Conservation (phyloP, 768 basidiomycete species). For the Macrocybe gigantea region DNA sequence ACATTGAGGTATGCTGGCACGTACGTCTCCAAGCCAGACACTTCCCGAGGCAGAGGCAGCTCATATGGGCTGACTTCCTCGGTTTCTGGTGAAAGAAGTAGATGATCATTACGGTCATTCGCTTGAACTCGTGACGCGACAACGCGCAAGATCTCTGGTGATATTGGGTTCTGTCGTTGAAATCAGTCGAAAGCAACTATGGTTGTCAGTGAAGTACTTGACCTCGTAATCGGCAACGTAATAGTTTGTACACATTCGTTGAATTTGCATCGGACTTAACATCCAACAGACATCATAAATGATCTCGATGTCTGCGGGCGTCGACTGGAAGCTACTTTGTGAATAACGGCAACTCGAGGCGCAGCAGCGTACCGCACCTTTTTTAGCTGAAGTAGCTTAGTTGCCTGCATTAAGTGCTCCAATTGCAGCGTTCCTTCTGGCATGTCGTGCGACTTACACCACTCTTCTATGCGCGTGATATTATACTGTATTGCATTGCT, state of each 20-base stretch:
- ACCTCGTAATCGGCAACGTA: slow-evolving; percentile 99
- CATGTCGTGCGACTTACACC: slow-evolving; percentile 99
- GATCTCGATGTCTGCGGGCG: slow-evolving; percentile 94
- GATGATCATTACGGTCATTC: slow-evolving; percentile 94
- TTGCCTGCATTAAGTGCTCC: slow-evolving; percentile 99
- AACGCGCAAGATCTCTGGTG: slow-evolving; percentile 93
- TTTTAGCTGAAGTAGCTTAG: slow-evolving; percentile 95
- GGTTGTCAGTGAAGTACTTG: slow-evolving; percentile 9
- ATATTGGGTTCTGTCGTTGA: slow-evolving; percentile 77
- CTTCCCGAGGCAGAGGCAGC: slow-evolving; percentile 88
- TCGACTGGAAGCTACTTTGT: slow-evolving; percentile 48
- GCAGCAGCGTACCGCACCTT: slow-evolving; percentile 47
- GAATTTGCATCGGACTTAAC: slow-evolving; percentile 98
- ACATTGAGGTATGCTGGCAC: slow-evolving; percentile 90
- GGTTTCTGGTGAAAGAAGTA: slow-evolving; percentile 91
- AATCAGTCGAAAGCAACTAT: slow-evolving; percentile 2
- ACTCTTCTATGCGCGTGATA: slow-evolving; percentile 94
- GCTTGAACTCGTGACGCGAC: slow-evolving; percentile 95
- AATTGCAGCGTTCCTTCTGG: slow-evolving; percentile 96
- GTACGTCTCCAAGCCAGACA: slow-evolving; percentile 94
- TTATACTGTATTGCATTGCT: slow-evolving; percentile 99
- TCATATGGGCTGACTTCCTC: slow-evolving; percentile 98
- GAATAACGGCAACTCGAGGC: neutral
- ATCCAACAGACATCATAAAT: slow-evolving; percentile 99
- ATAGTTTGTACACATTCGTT: slow-evolving; percentile 98